Percentiles rank a stretch among this genome's conserved stretches.
These are phyloP conservation scores for Moesziomyces sp. DNA, from an alignment of 1,284 basidiomycete species.

Conservation along the genomic window DNA sequence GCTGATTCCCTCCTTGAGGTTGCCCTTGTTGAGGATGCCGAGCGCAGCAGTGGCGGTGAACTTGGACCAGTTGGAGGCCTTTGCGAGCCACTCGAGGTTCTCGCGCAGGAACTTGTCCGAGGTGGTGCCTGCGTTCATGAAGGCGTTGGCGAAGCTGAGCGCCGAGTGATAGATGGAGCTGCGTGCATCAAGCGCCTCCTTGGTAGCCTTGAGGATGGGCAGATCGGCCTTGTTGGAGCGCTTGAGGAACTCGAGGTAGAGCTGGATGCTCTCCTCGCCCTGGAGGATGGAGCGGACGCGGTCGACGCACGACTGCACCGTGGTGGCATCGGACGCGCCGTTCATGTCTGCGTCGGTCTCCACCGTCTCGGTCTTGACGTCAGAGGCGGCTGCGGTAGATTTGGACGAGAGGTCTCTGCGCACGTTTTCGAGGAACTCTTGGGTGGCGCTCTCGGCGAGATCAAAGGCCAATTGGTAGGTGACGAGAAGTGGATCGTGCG, in stretches of 20 bases:
- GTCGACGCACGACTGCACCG: conserved; percentile 44
- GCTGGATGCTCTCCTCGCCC: conserved; percentile 66
- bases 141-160: conserved; percentile 66
- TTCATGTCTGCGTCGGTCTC: conserved; percentile 51
- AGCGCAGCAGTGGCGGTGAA: conserved; percentile 67
- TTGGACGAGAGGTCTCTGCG: conserved; percentile 50
- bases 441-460: conserved; percentile 67
- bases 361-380: conserved; percentile 21
- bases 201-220: conserved; percentile 64
- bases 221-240: conserved; percentile 65
- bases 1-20: conserved; percentile 63
- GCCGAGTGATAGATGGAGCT: conserved; percentile 67
- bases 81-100: conserved; percentile 67
- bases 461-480: conserved; percentile 67
- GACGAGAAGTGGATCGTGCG: conserved; percentile 60
- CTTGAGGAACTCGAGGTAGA: conserved; percentile 66
- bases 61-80: conserved; percentile 68
- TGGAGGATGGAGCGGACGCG: conserved; percentile 62
- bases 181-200: conserved; percentile 65
- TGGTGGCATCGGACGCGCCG: conserved; percentile 30
- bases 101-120: conserved; percentile 67
- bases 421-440: conserved; percentile 66
- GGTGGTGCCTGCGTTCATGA: conserved; percentile 67
- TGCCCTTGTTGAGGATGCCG: conserved; percentile 67
- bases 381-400: conserved; percentile 11